Percentiles rank a stretch among this genome's conserved stretches.
Evolutionary conservation across 495 filamentous ascomycete species (phyloP).

Genomic region (Podospora pseudocomata): DNA sequence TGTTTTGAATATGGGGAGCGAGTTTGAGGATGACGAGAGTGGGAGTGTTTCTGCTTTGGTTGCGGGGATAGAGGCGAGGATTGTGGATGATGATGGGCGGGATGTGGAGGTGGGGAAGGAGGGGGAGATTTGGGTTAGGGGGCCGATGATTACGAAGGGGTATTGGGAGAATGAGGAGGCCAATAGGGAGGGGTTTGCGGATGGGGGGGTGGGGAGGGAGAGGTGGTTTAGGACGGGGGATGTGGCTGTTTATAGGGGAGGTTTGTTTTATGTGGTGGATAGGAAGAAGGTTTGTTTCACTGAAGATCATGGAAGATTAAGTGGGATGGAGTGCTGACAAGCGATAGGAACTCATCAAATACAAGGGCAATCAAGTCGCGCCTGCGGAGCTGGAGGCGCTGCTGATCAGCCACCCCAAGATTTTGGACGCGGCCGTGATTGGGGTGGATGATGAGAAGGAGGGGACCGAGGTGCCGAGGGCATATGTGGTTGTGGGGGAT

Average conservation of each 20-base stretch:
- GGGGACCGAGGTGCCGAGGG: conserved; percentile 68
- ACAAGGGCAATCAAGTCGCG: conserved; percentile 68
- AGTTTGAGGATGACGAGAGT: conserved; percentile 18
- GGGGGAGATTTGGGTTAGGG: conserved; percentile 37
- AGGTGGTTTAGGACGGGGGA: conserved; percentile 74
- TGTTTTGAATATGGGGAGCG: conserved; percentile 14
- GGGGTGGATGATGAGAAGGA: conserved; percentile 57
- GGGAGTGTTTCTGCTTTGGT: conserved; percentile 39
- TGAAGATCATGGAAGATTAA: not conserved
- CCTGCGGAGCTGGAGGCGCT: conserved; percentile 77
- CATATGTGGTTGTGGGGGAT: conserved; percentile 60
- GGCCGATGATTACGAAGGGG: conserved; percentile 62
- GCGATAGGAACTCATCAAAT: conserved; percentile 38
- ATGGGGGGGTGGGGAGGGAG: conserved; percentile 20
- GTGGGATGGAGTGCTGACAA: not conserved
- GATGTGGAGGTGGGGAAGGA: conserved; percentile 39
- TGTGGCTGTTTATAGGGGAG: conserved; percentile 50
- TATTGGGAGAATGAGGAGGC: conserved; percentile 64
- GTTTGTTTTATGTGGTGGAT: conserved; percentile 58
- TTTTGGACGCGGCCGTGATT: conserved; percentile 76
- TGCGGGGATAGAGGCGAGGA: conserved; percentile 52
- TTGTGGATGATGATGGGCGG: conserved; percentile 43
- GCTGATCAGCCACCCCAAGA: conserved; percentile 61
- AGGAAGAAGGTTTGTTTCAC: conserved; percentile 56
- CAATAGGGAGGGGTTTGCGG: conserved; percentile 54